These are phyloP conservation scores for Solanum chmielewskii DNA, from an alignment of 257 asterid species.

Conservation along the genomic window DNA sequence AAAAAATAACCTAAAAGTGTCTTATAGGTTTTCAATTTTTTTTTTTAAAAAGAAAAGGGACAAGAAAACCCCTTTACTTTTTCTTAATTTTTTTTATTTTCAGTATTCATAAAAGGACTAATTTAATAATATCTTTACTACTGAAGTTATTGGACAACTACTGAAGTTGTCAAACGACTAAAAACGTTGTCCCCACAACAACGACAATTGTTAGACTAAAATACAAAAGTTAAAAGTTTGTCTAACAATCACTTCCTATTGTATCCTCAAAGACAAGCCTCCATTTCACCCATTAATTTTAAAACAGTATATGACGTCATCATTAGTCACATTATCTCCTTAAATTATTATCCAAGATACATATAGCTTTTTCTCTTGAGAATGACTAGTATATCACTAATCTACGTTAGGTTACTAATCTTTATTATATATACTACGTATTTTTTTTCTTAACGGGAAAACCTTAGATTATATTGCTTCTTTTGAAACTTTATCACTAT, in stretches of 20 bases:
- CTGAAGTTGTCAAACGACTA: too few species aligned
- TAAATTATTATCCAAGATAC: not conserved
- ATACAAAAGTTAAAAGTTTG: not conserved
- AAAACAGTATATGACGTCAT: not conserved
- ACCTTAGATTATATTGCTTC: not conserved
- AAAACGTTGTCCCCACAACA: too few species aligned
- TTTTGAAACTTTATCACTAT: too few species aligned
- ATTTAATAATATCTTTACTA: too few species aligned
- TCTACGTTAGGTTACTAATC: not conserved
- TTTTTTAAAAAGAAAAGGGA: too few species aligned
- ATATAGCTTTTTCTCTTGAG: not conserved
- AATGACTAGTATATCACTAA: not conserved
- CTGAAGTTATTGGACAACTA: too few species aligned
- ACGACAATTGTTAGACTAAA: too few species aligned
- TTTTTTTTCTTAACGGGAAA: too few species aligned
- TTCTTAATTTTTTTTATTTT: too few species aligned
- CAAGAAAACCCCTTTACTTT: not conserved
- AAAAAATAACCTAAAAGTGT: too few species aligned
- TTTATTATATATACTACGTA: not conserved
- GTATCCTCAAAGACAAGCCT: not conserved
- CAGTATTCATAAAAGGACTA: too few species aligned
- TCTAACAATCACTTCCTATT: not conserved
- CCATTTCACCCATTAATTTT: not conserved
- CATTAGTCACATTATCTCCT: not conserved
- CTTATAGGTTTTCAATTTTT: not conserved